A percentile compares a stretch with the other conserved stretches of the same genome.
phyloP scores from a whole-genome alignment of 192 early-diverging fungal genomes.

The Coemansia sp. region DNA sequence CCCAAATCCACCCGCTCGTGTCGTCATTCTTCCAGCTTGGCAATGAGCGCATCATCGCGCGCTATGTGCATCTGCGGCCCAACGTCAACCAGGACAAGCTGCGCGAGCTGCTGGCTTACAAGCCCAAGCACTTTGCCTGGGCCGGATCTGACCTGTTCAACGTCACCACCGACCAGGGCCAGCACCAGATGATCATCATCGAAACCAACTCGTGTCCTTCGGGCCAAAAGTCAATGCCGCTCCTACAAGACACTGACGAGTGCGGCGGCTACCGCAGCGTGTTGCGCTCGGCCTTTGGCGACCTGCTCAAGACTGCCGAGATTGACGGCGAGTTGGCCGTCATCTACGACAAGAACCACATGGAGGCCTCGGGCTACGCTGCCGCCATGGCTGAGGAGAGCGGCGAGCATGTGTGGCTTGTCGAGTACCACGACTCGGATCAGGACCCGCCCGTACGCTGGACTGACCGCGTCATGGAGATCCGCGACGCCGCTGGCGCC shows the following conservation, averaged over 20 bases:
- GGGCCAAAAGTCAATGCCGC: conserved; percentile 90
- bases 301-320: conserved; percentile 59
- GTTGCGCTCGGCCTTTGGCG: conserved; percentile 76
- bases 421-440: conserved; percentile 74
- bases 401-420: conserved; percentile 78
- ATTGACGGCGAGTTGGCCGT: conserved; percentile 84
- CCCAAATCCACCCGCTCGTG: conserved; percentile 85
- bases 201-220: conserved; percentile 92
- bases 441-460: conserved; percentile 76
- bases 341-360: conserved; percentile 85
- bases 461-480: conserved; percentile 72
- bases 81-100: conserved; percentile 70
- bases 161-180: conserved; percentile 79
- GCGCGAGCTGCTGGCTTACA: conserved; percentile 64
- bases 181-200: conserved; percentile 90
- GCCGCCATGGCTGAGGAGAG: conserved; percentile 75
- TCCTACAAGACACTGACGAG: conserved; percentile 74
- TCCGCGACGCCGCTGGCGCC: conserved; percentile 65
- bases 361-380: conserved; percentile 87
- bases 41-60: conserved; percentile 85
- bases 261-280: conserved; percentile 81
- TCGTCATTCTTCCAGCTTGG: conserved; percentile 83
- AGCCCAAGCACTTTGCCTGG: conserved; percentile 83
- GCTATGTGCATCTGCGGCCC: conserved; percentile 86
- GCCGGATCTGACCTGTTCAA: conserved; percentile 90